Base-by-base conservation (phyloP, 768 basidiomycete genomes). In the Suillus spraguei region DNA sequence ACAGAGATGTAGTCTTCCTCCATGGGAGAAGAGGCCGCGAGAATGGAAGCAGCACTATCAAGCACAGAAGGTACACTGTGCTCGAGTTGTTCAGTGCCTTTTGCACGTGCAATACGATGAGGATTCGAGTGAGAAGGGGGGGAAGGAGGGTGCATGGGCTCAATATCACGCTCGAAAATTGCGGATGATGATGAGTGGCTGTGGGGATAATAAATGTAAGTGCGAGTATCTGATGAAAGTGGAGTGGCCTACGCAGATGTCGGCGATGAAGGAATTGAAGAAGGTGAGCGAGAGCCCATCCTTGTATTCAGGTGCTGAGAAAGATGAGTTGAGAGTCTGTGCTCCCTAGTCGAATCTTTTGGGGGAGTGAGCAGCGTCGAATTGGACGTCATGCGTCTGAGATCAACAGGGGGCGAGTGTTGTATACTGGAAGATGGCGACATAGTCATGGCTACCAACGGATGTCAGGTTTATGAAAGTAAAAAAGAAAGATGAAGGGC, bases 161-260 rank as follows among this genome's bases (percentile, higher is more conserved):
- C 94, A 66, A 96, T 94, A 73, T 96, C 94, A 41, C 94, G 87
- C 76, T 96, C 94, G 64, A 96, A 96, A 63, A 95, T 96, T 42
- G 94, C 93, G 1, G 92, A 94, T 0, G 91, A 92, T 0, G 91
- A 92, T 0, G 92, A 94, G 69, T 91, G 86, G 1, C 69, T 66
- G 60, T 64, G 44, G 36, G 52, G 20, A 13, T 14, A 24, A 61
- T 39, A 53, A 64, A 33, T 2, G 60, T 17, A 55, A 50, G 36
- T 41, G 66, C 67, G 16, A 71, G 64, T 42, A 49, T 22, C 32
- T 44, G 33, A 47, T 61, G 59, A 44, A 33, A 44, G 39, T 38
- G 38, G 67, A 47, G 66, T 62, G 70, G 67, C 54, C 60, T 80
- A 90, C 88, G 91, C 85, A 39, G 90, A 91, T 22, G 90, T 90